Conservation (phyloP, 192 early-diverging fungal genomes). For the Backusella psychrophila region DNA sequence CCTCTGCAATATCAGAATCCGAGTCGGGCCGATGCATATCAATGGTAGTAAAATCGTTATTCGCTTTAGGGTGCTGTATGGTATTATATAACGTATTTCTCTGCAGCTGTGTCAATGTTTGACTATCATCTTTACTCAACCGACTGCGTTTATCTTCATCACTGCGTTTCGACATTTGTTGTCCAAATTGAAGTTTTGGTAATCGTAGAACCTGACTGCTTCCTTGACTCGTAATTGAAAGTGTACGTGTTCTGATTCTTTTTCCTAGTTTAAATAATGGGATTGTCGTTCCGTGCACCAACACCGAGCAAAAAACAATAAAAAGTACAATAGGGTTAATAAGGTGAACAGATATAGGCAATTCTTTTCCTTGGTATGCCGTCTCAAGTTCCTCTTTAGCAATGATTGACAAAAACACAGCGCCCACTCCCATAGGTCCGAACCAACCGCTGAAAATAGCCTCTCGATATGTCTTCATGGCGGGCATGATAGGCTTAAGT, state of each 20-base stretch:
- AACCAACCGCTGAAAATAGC: slow-evolving; percentile 90
- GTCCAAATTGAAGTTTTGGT: slow-evolving; percentile 35
- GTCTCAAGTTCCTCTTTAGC: slow-evolving; percentile 39
- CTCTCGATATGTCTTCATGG: slow-evolving; percentile 67
- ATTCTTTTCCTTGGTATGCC: slow-evolving; percentile 13
- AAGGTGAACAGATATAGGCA: slow-evolving; percentile 22
- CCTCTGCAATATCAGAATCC: slow-evolving; percentile 7
- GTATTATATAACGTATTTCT: slow-evolving; percentile 32
- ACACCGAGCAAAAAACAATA: slow-evolving; percentile 76
- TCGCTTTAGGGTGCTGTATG: slow-evolving; percentile 6
- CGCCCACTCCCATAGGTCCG: slow-evolving; percentile 73
- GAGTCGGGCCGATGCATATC: neutral
- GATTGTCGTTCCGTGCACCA: slow-evolving; percentile 83
- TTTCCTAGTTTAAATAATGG: slow-evolving; percentile 69
- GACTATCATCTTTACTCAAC: neutral
- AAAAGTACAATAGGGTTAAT: slow-evolving; percentile 64
- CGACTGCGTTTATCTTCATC: slow-evolving; percentile 19
- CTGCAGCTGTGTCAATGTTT: slow-evolving; percentile 19
- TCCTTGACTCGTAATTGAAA: slow-evolving; percentile 26
- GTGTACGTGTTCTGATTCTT: slow-evolving; percentile 31
- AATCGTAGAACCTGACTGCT: slow-evolving; percentile 29
- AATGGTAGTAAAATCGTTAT: neutral
- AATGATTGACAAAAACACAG: slow-evolving; percentile 50
- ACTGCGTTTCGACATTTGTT: slow-evolving; percentile 1
- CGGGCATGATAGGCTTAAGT: slow-evolving; percentile 64